These are phyloP conservation scores for Claviceps paspali DNA, from an alignment of 2,329 filamentous ascomycete genomes.

Conservation along the genomic window DNA sequence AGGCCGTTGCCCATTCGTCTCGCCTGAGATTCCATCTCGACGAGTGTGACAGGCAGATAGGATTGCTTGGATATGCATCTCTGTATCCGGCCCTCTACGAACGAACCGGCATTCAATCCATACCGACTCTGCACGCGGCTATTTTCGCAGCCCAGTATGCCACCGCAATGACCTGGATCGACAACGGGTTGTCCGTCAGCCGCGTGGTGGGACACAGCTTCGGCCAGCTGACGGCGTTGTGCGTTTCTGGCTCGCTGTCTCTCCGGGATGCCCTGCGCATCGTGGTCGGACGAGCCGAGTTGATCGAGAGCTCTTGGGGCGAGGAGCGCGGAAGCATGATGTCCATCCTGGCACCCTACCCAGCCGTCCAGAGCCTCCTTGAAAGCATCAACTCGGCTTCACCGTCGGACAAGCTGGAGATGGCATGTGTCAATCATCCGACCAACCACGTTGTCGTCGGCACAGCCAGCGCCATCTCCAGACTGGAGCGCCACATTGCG, in stretches of 20 bases:
- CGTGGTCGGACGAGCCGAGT: slow-evolving; percentile 13
- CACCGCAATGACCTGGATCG: slow-evolving; percentile 20
- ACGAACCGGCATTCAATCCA: slow-evolving; percentile 9
- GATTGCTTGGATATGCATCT: slow-evolving; percentile 9
- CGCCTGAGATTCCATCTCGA: slow-evolving; percentile 12
- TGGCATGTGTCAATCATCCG: slow-evolving; percentile 7
- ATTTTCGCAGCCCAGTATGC: slow-evolving; percentile 26
- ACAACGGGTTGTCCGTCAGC: slow-evolving; percentile 13
- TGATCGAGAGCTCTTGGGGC: slow-evolving; percentile 20
- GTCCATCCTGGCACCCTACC: slow-evolving; percentile 10
- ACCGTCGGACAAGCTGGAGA: background rate
- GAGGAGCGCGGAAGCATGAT: slow-evolving; percentile 24
- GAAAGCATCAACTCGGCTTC: background rate
- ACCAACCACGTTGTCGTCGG: background rate
- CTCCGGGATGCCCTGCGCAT: slow-evolving; percentile 17
- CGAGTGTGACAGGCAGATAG: background rate
- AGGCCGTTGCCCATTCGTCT: slow-evolving; percentile 13
- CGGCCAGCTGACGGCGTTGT: slow-evolving; percentile 25
- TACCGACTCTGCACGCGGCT: slow-evolving; percentile 19
- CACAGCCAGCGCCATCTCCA: slow-evolving; percentile 15
- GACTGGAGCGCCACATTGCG: slow-evolving; percentile 6
- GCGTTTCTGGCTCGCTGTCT: slow-evolving; percentile 17
- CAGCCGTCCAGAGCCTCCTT: background rate
- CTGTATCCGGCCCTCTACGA: slow-evolving; percentile 21
- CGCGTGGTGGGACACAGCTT: slow-evolving; percentile 24